Percentiles rank a stretch among this genome's conserved stretches.
phyloP scores from a whole-genome alignment of 2,329 filamentous ascomycete species.

The Pseudogymnoascus sp. region DNA sequence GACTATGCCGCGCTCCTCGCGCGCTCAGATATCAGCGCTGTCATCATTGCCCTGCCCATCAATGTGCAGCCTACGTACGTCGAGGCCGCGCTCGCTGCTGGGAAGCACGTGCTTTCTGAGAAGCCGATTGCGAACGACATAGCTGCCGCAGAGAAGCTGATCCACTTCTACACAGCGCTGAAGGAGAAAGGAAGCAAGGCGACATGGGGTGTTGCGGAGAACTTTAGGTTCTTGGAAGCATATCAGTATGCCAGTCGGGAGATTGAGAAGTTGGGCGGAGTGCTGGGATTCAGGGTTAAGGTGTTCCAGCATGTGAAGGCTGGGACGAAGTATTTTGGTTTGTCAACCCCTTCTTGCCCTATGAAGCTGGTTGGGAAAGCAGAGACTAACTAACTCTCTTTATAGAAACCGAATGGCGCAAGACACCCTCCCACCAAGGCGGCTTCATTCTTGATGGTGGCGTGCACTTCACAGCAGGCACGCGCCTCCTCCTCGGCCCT shows the following conservation, averaged over 20 bases:
- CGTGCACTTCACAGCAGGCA: constrained; percentile 62
- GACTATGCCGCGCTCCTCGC: constrained; percentile 37
- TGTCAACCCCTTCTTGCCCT: background rate
- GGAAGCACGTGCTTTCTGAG: constrained; percentile 49
- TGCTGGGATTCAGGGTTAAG: constrained; percentile 47
- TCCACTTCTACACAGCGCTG: constrained; percentile 37
- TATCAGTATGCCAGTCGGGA: constrained; percentile 45
- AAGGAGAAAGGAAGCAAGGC: constrained; percentile 26
- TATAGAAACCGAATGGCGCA: constrained; percentile 53
- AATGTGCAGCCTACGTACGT: constrained; percentile 41
- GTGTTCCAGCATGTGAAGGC: constrained; percentile 38
- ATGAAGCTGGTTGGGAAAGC: background rate
- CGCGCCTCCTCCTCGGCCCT: constrained; percentile 50
- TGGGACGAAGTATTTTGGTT: constrained; percentile 40
- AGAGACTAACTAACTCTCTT: constrained; percentile 12
- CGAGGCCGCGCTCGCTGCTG: constrained; percentile 40
- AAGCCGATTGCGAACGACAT: constrained; percentile 48
- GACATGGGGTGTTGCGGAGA: constrained; percentile 61
- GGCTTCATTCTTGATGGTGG: constrained; percentile 72
- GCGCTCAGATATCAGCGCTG: constrained; percentile 27
- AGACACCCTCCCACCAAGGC: constrained; percentile 62
- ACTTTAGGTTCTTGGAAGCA: constrained; percentile 57
- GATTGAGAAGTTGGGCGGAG: constrained; percentile 44
- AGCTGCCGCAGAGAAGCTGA: constrained; percentile 39
- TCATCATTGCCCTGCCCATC: constrained; percentile 43